A percentile compares a stretch with the other conserved stretches of the same genome.
Conservation (phyloP, 495 filamentous ascomycete species). For the Echria macrotheca region DNA sequence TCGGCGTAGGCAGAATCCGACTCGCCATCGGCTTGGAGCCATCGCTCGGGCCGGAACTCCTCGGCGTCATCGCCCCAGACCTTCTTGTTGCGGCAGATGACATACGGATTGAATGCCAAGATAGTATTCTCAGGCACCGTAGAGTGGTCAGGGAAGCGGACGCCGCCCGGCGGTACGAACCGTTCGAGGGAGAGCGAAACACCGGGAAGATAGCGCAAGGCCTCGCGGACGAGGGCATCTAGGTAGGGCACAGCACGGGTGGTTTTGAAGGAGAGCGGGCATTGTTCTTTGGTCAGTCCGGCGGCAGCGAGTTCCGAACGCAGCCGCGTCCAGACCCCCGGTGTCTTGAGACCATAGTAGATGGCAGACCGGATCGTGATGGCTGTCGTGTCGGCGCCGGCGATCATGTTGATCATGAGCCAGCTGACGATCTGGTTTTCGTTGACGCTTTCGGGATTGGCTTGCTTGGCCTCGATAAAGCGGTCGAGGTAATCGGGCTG, state of each 20-base stretch:
- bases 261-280: conserved; percentile 13
- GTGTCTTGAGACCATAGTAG: conserved; percentile 47
- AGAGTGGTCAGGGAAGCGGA: background rate
- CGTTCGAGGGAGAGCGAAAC: conserved; percentile 42
- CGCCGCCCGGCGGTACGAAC: conserved; percentile 28
- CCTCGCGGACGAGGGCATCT: conserved; percentile 51
- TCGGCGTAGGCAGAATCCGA: conserved; percentile 19
- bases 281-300: background rate
- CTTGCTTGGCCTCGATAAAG: conserved; percentile 23
- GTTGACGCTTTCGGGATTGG: conserved; percentile 20
- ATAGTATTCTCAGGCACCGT: conserved; percentile 18
- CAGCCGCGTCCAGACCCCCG: conserved; percentile 32
- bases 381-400: conserved; percentile 52
- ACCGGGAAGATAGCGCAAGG: conserved; percentile 45
- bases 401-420: conserved; percentile 35
- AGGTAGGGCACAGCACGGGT: conserved; percentile 33
- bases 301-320: conserved; percentile 34
- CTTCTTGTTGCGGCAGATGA: conserved; percentile 30
- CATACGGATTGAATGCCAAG: conserved; percentile 40
- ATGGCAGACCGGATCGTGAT: conserved; percentile 44
- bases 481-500: conserved; percentile 25
- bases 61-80: conserved; percentile 46
- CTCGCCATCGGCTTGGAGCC: conserved; percentile 35
- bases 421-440: conserved; percentile 20
- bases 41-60: conserved; percentile 48